phyloP scores from a whole-genome alignment of 441 rosid genomes.

The Populus hybrid region DNA sequence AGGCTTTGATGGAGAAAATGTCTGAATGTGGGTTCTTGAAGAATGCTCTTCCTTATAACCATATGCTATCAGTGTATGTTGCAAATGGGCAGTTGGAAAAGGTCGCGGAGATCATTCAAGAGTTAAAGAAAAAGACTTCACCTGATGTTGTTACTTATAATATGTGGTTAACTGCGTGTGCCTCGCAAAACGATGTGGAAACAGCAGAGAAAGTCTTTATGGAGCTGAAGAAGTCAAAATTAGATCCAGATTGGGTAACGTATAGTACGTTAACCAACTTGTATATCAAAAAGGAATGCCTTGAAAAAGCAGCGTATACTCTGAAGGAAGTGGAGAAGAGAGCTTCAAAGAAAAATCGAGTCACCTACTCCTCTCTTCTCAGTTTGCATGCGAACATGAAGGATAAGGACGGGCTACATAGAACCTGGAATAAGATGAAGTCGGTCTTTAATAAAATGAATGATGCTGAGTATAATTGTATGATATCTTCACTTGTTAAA shows the following conservation, averaged over 20 bases:
- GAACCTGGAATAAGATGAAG: conserved; percentile 72
- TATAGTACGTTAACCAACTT: conserved; percentile 65
- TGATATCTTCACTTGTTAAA: conserved; percentile 70
- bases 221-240: conserved; percentile 53
- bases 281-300: conserved; percentile 47
- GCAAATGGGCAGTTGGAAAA: conserved; percentile 51
- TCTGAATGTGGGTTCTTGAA: conserved; percentile 57
- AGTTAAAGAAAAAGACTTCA: conserved; percentile 49
- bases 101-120: conserved; percentile 49
- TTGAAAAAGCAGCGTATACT: conserved; percentile 57
- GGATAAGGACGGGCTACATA: conserved; percentile 51
- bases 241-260: conserved; percentile 87
- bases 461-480: conserved; percentile 66
- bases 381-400: conserved; percentile 65
- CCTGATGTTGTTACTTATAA: conserved; percentile 79
- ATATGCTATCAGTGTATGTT: conserved; percentile 66
- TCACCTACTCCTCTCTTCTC: conserved; percentile 69
- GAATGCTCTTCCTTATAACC: conserved; percentile 70
- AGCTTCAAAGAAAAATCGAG: conserved; percentile 53
- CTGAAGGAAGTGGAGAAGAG: conserved; percentile 83
- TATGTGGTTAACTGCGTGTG: conserved; percentile 60
- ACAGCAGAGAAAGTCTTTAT: conserved; percentile 58
- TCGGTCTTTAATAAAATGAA: conserved; percentile 57
- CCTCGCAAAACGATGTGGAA: conserved; percentile 52
- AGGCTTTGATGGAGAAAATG: conserved; percentile 82